Conservation (phyloP, 495 filamentous ascomycete species). For the Daldinia concentrica region DNA sequence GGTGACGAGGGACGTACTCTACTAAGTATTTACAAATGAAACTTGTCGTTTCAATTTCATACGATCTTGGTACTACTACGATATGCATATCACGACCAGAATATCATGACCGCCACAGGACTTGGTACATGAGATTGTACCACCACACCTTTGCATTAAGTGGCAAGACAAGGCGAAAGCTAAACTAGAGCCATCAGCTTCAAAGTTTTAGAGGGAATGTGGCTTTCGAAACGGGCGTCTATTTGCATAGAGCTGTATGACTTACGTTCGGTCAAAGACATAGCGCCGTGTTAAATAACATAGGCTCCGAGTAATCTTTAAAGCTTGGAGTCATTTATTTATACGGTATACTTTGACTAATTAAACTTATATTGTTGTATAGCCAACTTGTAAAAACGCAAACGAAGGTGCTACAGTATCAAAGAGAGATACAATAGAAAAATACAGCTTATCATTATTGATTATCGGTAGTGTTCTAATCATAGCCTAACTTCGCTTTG, state of each 20-base stretch:
- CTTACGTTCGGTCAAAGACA: neutral
- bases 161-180: neutral
- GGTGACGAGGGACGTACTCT: too few relatives aligned
- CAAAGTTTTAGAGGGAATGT: neutral
- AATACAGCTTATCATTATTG: neutral
- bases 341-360: neutral
- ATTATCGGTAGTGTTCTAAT: neutral
- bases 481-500: neutral
- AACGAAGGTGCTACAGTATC: too few relatives aligned
- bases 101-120: neutral
- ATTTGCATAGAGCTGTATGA: neutral
- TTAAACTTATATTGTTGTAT: neutral
- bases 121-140: neutral
- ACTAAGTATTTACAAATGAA: neutral
- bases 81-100: neutral
- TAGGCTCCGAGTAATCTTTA: neutral
- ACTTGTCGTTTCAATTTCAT: neutral
- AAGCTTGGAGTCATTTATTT: neutral
- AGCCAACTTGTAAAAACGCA: neutral
- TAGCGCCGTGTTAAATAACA: neutral
- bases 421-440: neutral
- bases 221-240: neutral
- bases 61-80: neutral
- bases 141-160: neutral
- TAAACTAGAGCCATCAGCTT: neutral